Evolutionary conservation across 805 yeast species (phyloP).

Genomic region (Yueomyces sp.): DNA sequence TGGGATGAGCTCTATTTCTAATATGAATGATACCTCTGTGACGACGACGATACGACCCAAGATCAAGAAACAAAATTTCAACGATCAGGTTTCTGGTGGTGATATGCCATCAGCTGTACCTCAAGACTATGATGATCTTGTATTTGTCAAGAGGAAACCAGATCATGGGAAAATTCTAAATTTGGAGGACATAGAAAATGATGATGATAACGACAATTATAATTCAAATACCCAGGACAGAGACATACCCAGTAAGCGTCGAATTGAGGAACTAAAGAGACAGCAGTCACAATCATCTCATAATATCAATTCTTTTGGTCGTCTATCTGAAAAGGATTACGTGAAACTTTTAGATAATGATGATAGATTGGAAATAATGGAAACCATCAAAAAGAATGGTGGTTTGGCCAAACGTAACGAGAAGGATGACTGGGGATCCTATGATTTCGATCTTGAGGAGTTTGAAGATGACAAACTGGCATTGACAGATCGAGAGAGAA

Average conservation of each 20-base stretch:
- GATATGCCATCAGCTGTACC: no score
- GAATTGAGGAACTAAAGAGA: not conserved
- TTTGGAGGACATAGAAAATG: slow-evolving; percentile 1
- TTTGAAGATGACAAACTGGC: slow-evolving; percentile 19
- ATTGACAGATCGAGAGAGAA: slow-evolving; percentile 9
- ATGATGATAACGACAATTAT: not conserved
- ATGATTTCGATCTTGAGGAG: slow-evolving; percentile 5
- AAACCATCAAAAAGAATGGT: slow-evolving; percentile 8
- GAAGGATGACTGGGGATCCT: slow-evolving; percentile 2
- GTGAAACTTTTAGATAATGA: slow-evolving; percentile 15
- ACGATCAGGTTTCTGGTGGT: no score
- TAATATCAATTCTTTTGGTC: not conserved
- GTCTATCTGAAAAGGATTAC: slow-evolving; percentile 12
- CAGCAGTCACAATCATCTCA: not conserved
- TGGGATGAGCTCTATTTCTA: not conserved
- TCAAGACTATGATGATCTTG: not conserved
- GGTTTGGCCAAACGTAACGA: slow-evolving; percentile 5
- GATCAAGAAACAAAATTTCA: not conserved
- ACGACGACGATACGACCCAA: not conserved
- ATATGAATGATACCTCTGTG: slow-evolving; percentile 2
- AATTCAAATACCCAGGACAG: not conserved
- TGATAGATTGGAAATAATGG: slow-evolving; percentile 16
- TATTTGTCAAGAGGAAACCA: not conserved
- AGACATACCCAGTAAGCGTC: not conserved
- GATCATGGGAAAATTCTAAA: not conserved